phyloP scores from a whole-genome alignment of 306 rosid genomes.

The Casuarina equisetifolia region DNA sequence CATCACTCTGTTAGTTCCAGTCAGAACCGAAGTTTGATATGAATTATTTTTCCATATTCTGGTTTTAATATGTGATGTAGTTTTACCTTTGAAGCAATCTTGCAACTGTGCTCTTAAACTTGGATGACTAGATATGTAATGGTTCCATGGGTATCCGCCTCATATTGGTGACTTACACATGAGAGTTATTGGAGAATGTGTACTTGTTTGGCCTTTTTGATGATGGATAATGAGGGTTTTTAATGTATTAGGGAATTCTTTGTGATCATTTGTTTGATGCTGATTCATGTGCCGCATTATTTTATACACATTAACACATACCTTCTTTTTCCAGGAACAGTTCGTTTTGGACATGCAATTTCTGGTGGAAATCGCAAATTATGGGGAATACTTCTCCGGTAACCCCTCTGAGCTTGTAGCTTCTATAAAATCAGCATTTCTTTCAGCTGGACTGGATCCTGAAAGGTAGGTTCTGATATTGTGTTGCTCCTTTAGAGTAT shows the following conservation, averaged over 20 bases:
- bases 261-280: conserved; percentile 5
- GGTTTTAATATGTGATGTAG: neutral
- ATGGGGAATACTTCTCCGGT: conserved; percentile 64
- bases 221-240: conserved; percentile 6
- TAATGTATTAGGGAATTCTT: neutral
- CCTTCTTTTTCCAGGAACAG: conserved; percentile 36
- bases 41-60: neutral
- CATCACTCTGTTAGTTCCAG: neutral
- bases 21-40: neutral
- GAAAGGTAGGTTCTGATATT: conserved; percentile 41
- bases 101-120: neutral
- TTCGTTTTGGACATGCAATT: conserved; percentile 70
- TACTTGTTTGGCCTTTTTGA: neutral
- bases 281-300: conserved; percentile 12
- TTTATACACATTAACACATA: neutral
- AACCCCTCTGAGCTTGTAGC: conserved; percentile 50
- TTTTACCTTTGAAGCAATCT: neutral
- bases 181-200: neutral
- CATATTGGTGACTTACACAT: neutral
- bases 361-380: conserved; percentile 59
- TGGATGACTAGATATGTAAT: neutral
- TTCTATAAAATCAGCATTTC: conserved; percentile 60
- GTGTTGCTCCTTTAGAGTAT: neutral
- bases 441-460: conserved; percentile 54
- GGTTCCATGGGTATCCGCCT: neutral